These are phyloP conservation scores for Scenedesmus sp. DNA, from an alignment of 163 green algal genomes.

Conservation along the genomic window DNA sequence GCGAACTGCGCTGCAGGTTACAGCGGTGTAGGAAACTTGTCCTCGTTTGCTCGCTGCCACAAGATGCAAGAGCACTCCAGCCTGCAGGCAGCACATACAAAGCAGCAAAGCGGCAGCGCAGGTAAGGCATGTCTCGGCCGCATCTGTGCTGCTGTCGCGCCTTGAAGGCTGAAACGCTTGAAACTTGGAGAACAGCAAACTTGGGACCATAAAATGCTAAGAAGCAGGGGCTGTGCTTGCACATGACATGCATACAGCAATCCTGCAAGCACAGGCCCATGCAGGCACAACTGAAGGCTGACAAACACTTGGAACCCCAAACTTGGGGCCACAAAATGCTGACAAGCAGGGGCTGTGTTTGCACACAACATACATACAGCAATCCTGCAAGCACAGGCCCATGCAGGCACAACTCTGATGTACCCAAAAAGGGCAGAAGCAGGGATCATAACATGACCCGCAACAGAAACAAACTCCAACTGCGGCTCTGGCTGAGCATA, in stretches of 20 bases:
- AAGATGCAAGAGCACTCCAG: conserved; percentile 78
- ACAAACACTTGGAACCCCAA: no score
- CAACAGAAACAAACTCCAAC: not conserved
- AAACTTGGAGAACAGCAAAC: no score
- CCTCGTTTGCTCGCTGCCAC: conserved; percentile 74
- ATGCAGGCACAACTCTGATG: not conserved
- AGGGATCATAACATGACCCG: not conserved
- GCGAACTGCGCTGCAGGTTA: not conserved
- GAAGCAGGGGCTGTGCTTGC: no score
- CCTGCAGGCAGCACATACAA: conserved; percentile 52
- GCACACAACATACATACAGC: not conserved
- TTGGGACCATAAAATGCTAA: no score
- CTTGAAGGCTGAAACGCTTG: no score
- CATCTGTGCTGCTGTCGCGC: no score
- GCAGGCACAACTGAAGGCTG: no score
- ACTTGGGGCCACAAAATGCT: no score
- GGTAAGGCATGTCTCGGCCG: no score
- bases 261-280: no score
- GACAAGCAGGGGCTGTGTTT: not conserved
- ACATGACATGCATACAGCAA: no score
- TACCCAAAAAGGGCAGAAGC: not conserved
- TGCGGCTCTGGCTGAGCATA: not conserved
- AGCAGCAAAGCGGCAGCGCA: not conserved
- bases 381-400: not conserved
- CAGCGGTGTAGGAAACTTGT: conserved; percentile 62